Conservation (phyloP, 2,329 filamentous ascomycete species). For the Botrytis hyacinthi region DNA sequence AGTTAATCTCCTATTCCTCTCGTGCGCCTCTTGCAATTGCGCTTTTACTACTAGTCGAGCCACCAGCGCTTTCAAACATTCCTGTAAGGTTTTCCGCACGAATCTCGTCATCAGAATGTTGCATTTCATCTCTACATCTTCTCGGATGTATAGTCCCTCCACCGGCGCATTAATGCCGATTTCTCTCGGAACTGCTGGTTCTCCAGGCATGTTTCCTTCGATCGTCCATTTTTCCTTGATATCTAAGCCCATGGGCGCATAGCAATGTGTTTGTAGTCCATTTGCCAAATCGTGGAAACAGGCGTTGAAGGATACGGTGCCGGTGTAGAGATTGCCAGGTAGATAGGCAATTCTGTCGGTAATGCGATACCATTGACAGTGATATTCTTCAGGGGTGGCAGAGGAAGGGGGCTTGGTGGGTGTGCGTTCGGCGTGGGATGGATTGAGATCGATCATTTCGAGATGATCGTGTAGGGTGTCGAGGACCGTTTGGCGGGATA, state of each 20-base stretch:
- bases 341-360: conserved; percentile 76
- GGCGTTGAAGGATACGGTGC: conserved; percentile 73
- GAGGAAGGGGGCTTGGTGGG: conserved; percentile 65
- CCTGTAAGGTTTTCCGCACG: conserved; percentile 81
- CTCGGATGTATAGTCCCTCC: conserved; percentile 72
- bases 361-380: conserved; percentile 74
- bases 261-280: conserved; percentile 79
- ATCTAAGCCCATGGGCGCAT: conserved; percentile 77
- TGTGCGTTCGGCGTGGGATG: conserved; percentile 62
- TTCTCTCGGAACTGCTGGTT: conserved; percentile 63
- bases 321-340: conserved; percentile 59
- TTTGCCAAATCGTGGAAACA: conserved; percentile 73
- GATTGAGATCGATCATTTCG: conserved; percentile 74
- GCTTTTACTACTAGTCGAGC: conserved; percentile 57
- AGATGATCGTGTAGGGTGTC: conserved; percentile 73
- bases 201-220: conserved; percentile 67
- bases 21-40: conserved; percentile 31
- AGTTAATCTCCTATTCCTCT: conserved; percentile 5
- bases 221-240: conserved; percentile 77
- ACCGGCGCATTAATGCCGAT: conserved; percentile 64
- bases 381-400: conserved; percentile 68
- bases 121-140: conserved; percentile 81
- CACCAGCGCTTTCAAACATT: conserved; percentile 69
- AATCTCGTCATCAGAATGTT: conserved; percentile 73
- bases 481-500: conserved; percentile 67